Conservation (phyloP, 2,329 filamentous ascomycete species). For the Colletotrichum orbiculare region DNA sequence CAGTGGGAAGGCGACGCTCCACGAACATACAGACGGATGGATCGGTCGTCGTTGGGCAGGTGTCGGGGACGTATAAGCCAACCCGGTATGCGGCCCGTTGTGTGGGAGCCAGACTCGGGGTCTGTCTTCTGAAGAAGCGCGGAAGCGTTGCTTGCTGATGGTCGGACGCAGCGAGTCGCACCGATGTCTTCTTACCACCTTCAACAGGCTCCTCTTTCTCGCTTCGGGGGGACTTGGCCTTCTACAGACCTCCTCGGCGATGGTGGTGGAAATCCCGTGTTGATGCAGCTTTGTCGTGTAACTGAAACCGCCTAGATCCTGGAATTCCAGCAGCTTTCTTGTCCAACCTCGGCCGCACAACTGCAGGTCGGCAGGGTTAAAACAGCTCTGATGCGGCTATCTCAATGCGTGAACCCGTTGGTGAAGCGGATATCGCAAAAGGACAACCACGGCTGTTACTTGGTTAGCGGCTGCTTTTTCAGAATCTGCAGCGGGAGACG, state of each 20-base stretch:
- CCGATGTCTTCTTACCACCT: not conserved
- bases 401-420: slow-evolving; percentile 12
- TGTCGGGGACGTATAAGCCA: slow-evolving; percentile 10
- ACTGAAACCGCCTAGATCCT: slow-evolving; percentile 21
- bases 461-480: slow-evolving; percentile 24
- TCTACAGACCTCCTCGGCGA: slow-evolving; percentile 15
- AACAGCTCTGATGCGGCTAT: not conserved
- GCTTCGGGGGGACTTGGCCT: slow-evolving; percentile 11
- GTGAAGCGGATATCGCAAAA: slow-evolving; percentile 4
- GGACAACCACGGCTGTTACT: slow-evolving; percentile 19
- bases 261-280: slow-evolving; percentile 21
- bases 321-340: slow-evolving; percentile 20
- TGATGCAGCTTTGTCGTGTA: slow-evolving; percentile 27
- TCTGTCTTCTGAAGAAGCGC: not conserved
- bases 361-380: slow-evolving; percentile 18
- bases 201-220: not conserved
- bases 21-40: slow-evolving; percentile 53
- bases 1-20: slow-evolving; percentile 50
- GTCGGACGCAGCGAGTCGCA: not conserved
- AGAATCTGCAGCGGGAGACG: slow-evolving; percentile 11
- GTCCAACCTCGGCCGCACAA: slow-evolving; percentile 13
- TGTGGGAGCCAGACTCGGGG: not conserved
- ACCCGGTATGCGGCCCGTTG: not conserved
- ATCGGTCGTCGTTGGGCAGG: slow-evolving; percentile 12
- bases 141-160: not conserved